Evolutionary conservation across 495 filamentous ascomycete species (phyloP).

Genomic region (Parachaetomium inaequale): DNA sequence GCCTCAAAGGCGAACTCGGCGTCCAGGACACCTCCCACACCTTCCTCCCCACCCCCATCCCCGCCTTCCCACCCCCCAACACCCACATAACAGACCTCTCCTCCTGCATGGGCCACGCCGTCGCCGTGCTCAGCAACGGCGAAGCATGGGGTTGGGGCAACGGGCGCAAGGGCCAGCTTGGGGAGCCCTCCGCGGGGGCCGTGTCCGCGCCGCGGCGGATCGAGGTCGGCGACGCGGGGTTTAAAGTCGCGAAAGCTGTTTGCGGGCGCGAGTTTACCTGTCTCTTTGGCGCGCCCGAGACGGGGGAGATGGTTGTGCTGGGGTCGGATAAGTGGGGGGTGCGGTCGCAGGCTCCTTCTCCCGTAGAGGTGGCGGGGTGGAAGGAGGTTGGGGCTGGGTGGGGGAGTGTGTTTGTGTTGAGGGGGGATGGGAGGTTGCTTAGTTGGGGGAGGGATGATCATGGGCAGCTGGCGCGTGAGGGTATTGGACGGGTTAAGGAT

Average conservation of each 20-base stretch:
- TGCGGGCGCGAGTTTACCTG: constrained; percentile 84
- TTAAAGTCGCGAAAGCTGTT: constrained; percentile 55
- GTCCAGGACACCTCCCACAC: constrained; percentile 38
- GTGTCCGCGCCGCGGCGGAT: constrained; percentile 60
- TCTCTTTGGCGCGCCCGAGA: constrained; percentile 51
- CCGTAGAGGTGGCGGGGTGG: constrained; percentile 42
- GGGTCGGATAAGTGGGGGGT: constrained; percentile 70
- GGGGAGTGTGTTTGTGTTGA: constrained; percentile 71
- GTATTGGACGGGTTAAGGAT: constrained; percentile 47
- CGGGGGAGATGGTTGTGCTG: constrained; percentile 57
- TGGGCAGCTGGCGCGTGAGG: constrained; percentile 66
- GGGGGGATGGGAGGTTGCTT: constrained; percentile 50
- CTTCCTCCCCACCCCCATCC: constrained; percentile 36
- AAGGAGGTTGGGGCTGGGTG: constrained; percentile 69
- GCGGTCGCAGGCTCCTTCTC: constrained; percentile 38
- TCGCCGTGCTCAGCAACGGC: constrained; percentile 69
- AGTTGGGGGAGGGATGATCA: constrained; percentile 81
- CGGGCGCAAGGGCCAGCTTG: constrained; percentile 79
- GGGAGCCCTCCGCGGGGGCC: constrained; percentile 43
- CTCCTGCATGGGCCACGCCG: constrained; percentile 72
- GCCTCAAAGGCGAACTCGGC: constrained; percentile 69
- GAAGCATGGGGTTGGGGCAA: constrained; percentile 85
- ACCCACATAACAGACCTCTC: constrained; percentile 54
- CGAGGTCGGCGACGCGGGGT: constrained; percentile 49
- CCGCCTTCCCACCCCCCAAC: constrained; percentile 57